phyloP scores from a whole-genome alignment of 805 yeast species.

The Maudiozyma turicensis region DNA sequence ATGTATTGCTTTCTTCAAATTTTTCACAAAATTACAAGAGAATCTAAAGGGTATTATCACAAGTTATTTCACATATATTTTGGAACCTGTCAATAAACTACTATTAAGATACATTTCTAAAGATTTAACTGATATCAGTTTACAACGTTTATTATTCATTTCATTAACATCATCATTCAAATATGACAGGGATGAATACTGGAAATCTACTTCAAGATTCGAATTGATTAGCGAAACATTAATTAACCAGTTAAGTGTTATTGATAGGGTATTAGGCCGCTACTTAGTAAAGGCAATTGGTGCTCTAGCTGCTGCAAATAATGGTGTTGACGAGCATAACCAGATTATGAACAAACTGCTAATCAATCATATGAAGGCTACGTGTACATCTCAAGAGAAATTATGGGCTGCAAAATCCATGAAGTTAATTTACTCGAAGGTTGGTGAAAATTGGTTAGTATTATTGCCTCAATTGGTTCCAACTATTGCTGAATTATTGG shows the following conservation, averaged over 20 bases:
- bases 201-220: conserved; percentile 84
- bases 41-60: conserved; percentile 81
- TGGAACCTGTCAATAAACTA: conserved; percentile 59
- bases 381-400: conserved; percentile 48
- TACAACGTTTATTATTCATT: conserved; percentile 64
- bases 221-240: conserved; percentile 57
- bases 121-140: conserved; percentile 38
- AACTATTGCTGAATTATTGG: conserved; percentile 85
- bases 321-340: conserved; percentile 64
- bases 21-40: conserved; percentile 77
- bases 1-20: conserved; percentile 67
- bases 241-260: conserved; percentile 51
- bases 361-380: conserved; percentile 58
- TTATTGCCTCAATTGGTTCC: conserved; percentile 93
- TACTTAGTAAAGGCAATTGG: conserved; percentile 73
- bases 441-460: conserved; percentile 90
- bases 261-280: conserved; percentile 70
- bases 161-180: conserved; percentile 75
- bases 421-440: conserved; percentile 74
- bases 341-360: conserved; percentile 59
- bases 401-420: conserved; percentile 74
- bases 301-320: conserved; percentile 59
- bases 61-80: conserved; percentile 71
- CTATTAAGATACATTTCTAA: conserved; percentile 41
- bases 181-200: conserved; percentile 86